These are phyloP conservation scores for Diaporthe vaccinii DNA, from an alignment of 2,329 filamentous ascomycete genomes.

Conservation along the genomic window DNA sequence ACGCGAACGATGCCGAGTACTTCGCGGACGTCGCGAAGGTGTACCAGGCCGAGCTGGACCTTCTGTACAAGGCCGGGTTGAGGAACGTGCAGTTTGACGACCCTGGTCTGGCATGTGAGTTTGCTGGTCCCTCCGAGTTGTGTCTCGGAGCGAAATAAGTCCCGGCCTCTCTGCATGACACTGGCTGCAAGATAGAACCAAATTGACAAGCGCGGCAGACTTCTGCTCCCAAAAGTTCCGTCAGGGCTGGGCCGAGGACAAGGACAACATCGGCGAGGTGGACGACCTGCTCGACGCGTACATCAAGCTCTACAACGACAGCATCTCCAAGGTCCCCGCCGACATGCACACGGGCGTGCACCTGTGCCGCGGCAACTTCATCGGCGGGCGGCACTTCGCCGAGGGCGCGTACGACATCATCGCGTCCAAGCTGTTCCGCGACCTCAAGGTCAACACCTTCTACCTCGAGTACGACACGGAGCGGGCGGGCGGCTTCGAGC, in stretches of 20 bases:
- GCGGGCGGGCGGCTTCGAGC: slow-evolving; percentile 75
- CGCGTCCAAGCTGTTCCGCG: slow-evolving; percentile 74
- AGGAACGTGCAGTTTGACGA: slow-evolving; percentile 78
- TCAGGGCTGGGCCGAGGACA: slow-evolving; percentile 76
- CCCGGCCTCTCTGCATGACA: not conserved
- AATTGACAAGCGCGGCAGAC: slow-evolving; percentile 58
- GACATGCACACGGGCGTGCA: slow-evolving; percentile 85
- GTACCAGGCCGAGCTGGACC: slow-evolving; percentile 73
- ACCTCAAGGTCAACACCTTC: slow-evolving; percentile 75
- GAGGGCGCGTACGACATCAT: slow-evolving; percentile 78
- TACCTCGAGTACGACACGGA: slow-evolving; percentile 79
- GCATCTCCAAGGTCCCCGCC: slow-evolving; percentile 70
- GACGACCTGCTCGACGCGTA: slow-evolving; percentile 82
- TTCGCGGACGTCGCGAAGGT: slow-evolving; percentile 75
- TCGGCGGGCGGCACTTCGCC: slow-evolving; percentile 74
- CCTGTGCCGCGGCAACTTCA: slow-evolving; percentile 78
- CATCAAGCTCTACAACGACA: slow-evolving; percentile 82
- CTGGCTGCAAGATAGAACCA: not conserved
- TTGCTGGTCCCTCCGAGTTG: not conserved
- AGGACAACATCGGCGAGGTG: slow-evolving; percentile 75
- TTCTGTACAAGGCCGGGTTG: slow-evolving; percentile 73
- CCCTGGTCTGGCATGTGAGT: slow-evolving; percentile 75
- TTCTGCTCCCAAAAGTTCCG: slow-evolving; percentile 82
- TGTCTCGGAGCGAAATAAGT: not conserved
- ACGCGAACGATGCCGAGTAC: slow-evolving; percentile 71